Conservation (phyloP, 1,284 basidiomycete species). For the Vanrija sp. region DNA sequence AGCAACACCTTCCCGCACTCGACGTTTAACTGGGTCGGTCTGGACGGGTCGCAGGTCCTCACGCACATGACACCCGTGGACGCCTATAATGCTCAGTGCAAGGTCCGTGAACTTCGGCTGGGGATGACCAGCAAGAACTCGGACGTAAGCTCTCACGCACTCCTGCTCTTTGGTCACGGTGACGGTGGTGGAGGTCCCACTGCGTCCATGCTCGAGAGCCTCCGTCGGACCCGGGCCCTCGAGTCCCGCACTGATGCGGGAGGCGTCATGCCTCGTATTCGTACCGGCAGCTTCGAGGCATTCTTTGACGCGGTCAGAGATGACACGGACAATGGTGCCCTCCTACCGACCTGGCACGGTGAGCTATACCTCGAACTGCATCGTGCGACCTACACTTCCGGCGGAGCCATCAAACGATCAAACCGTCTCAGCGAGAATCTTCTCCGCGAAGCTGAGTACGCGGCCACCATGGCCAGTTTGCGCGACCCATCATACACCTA, state of each 20-base stretch:
- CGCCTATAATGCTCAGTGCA: conserved; percentile 20
- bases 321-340: conserved; percentile 63
- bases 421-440: conserved; percentile 87
- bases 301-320: conserved; percentile 74
- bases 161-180: conserved; percentile 90
- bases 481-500: conserved; percentile 57
- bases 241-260: conserved; percentile 51
- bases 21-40: conserved; percentile 91
- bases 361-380: conserved; percentile 84
- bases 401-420: conserved; percentile 87
- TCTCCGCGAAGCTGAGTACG: conserved; percentile 72
- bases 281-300: conserved; percentile 61
- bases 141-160: conserved; percentile 63
- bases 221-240: conserved; percentile 75
- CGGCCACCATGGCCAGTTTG: conserved; percentile 75
- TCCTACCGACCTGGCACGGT: conserved; percentile 81
- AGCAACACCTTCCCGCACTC: conserved; percentile 86
- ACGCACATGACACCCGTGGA: conserved; percentile 84
- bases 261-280: background rate
- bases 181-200: conserved; percentile 60
- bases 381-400: conserved; percentile 67
- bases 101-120: conserved; percentile 66
- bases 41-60: conserved; percentile 58
- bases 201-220: conserved; percentile 79
- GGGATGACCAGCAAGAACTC: conserved; percentile 80